Evolutionary conservation across 202 grass and related monocot genomes (phyloP).

Genomic region (Setaria italica): DNA sequence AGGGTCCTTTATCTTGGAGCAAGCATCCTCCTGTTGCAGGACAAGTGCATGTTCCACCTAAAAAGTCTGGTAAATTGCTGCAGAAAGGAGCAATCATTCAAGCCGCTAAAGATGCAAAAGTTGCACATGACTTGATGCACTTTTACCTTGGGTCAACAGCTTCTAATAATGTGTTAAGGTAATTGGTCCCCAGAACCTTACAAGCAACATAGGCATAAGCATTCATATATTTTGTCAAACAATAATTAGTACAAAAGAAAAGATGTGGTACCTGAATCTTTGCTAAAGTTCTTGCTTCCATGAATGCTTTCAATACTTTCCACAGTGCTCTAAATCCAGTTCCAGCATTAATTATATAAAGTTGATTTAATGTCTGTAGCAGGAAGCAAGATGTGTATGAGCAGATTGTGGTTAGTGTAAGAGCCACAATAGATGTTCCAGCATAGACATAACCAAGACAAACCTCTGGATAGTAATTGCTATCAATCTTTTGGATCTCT

Average conservation of each 20-base stretch:
- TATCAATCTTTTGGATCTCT: slow-evolving; percentile 94
- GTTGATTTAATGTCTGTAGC: slow-evolving; percentile 83
- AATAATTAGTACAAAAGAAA: slow-evolving; percentile 35
- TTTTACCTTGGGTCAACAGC: slow-evolving; percentile 84
- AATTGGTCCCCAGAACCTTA: slow-evolving; percentile 84
- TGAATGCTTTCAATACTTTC: slow-evolving; percentile 82
- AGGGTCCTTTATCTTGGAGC: slow-evolving; percentile 87
- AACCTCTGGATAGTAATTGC: slow-evolving; percentile 97
- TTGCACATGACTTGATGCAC: slow-evolving; percentile 30
- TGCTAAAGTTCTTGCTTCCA: slow-evolving; percentile 80
- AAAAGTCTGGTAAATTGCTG: slow-evolving; percentile 92
- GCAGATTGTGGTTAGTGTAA: slow-evolving; percentile 19
- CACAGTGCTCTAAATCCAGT: slow-evolving; percentile 92
- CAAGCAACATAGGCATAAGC: slow-evolving; percentile 33
- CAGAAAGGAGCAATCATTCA: slow-evolving; percentile 43
- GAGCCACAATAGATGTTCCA: not conserved
- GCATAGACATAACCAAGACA: slow-evolving; percentile 18
- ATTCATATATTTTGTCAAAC: slow-evolving; percentile 34
- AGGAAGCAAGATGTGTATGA: slow-evolving; percentile 37
- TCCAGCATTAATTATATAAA: slow-evolving; percentile 98
- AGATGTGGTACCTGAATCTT: slow-evolving; percentile 76
- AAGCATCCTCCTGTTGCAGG: slow-evolving; percentile 76
- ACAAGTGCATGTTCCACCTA: slow-evolving; percentile 88
- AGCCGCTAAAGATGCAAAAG: slow-evolving; percentile 31
- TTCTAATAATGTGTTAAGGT: slow-evolving; percentile 69